A percentile compares a stretch with the other conserved stretches of the same genome.
Conservation (phyloP, 1,284 basidiomycete species). For the Apiotrichum veenhuisii region DNA sequence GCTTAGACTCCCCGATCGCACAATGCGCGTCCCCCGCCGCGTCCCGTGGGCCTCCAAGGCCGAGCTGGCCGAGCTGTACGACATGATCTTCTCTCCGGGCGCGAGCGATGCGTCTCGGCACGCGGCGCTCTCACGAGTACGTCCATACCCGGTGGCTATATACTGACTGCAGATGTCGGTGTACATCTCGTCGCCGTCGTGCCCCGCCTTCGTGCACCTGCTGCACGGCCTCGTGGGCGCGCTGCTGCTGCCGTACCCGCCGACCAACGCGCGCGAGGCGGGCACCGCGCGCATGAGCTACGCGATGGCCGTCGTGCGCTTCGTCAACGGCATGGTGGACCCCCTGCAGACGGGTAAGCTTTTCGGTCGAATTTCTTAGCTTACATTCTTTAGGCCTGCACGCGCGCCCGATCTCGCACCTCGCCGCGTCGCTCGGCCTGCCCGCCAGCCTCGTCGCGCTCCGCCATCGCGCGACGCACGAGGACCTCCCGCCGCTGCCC, state of each 20-base stretch:
- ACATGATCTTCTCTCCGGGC: slow-evolving; percentile 71
- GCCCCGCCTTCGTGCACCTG: slow-evolving; percentile 60
- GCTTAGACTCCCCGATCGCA: neutral
- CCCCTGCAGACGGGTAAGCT: slow-evolving; percentile 83
- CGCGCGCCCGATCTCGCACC: slow-evolving; percentile 82
- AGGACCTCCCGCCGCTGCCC: slow-evolving; percentile 82
- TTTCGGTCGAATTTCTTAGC: slow-evolving; percentile 30
- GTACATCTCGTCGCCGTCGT: slow-evolving; percentile 66
- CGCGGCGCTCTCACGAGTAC: slow-evolving; percentile 67
- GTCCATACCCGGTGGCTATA: slow-evolving; percentile 37
- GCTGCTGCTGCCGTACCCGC: slow-evolving; percentile 55
- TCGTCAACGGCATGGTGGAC: slow-evolving; percentile 93
- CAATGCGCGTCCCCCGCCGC: slow-evolving; percentile 74
- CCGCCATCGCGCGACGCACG: slow-evolving; percentile 91
- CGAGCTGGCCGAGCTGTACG: slow-evolving; percentile 77
- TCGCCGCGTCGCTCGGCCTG: slow-evolving; percentile 79
- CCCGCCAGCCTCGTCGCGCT: slow-evolving; percentile 91
- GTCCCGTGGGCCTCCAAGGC: slow-evolving; percentile 72
- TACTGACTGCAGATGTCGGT: slow-evolving; percentile 57
- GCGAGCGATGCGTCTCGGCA: slow-evolving; percentile 58
- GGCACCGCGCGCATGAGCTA: slow-evolving; percentile 56
- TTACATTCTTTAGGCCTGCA: slow-evolving; percentile 49
- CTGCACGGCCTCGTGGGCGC: slow-evolving; percentile 63
- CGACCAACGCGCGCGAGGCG: slow-evolving; percentile 60
- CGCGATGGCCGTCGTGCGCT: slow-evolving; percentile 66